phyloP scores from a whole-genome alignment of 495 filamentous ascomycete species.

The Xylaria longipes region DNA sequence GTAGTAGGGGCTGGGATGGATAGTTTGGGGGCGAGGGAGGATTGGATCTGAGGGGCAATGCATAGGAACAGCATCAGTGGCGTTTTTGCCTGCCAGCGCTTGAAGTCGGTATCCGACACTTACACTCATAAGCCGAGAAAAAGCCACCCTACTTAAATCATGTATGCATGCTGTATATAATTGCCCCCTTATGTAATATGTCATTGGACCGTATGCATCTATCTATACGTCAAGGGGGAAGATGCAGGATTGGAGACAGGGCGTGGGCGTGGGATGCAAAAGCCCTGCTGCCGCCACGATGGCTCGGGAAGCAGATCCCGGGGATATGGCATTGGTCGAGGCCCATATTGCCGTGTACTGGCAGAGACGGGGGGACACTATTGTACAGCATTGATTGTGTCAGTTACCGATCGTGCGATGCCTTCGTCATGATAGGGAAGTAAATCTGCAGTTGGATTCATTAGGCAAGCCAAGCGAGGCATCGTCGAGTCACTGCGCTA shows the following conservation, averaged over 20 bases:
- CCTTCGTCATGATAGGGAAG: conserved; percentile 15
- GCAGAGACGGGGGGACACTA: background rate
- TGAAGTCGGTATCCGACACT: conserved; percentile 13
- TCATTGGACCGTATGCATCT: background rate
- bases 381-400: background rate
- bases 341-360: background rate
- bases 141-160: background rate
- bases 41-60: conserved; percentile 1
- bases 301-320: conserved; percentile 9
- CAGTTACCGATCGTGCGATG: conserved; percentile 12
- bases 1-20: background rate
- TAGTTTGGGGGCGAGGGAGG: background rate
- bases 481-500: conserved; percentile 6
- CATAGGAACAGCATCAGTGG: background rate
- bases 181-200: conserved; percentile 2
- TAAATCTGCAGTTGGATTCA: conserved; percentile 1
- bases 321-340: conserved; percentile 7
- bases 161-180: background rate
- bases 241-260: background rate
- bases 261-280: background rate
- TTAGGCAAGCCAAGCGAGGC: conserved; percentile 21
- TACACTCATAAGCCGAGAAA: background rate
- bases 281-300: conserved; percentile 14
- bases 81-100: background rate
- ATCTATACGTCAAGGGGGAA: background rate